Conservation (phyloP, 2,329 filamentous ascomycete genomes). For the Aspergillaceae sp. region DNA sequence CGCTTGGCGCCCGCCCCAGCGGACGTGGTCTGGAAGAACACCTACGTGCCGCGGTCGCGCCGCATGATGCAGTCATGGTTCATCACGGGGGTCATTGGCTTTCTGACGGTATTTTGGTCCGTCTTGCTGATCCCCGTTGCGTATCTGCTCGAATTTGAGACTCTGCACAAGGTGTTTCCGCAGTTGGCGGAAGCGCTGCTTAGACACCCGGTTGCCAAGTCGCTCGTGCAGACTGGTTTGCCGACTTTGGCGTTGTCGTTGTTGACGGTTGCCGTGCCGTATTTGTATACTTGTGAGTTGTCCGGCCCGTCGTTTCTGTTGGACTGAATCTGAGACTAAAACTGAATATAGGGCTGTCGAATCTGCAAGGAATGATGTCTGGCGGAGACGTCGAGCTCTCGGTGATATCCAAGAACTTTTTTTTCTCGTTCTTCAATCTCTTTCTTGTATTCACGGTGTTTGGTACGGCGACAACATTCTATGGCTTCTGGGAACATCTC, state of each 20-base stretch:
- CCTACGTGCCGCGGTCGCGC: slow-evolving; percentile 65
- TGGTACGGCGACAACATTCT: slow-evolving; percentile 68
- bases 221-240: slow-evolving; percentile 76
- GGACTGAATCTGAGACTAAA: no score
- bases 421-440: slow-evolving; percentile 98
- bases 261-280: slow-evolving; percentile 82
- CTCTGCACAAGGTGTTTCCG: slow-evolving; percentile 65
- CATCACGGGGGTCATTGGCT: slow-evolving; percentile 71
- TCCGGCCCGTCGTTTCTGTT: slow-evolving; percentile 1
- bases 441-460: slow-evolving; percentile 91
- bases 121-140: slow-evolving; percentile 72
- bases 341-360: slow-evolving; percentile 56
- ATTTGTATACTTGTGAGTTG: slow-evolving; percentile 73
- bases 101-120: slow-evolving; percentile 84
- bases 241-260: slow-evolving; percentile 79
- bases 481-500: slow-evolving; percentile 54
- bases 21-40: slow-evolving; percentile 93
- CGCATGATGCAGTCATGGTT: slow-evolving; percentile 73
- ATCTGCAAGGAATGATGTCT: slow-evolving; percentile 88
- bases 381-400: slow-evolving; percentile 91
- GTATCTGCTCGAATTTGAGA: slow-evolving; percentile 69
- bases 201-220: slow-evolving; percentile 59
- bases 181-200: slow-evolving; percentile 59
- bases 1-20: slow-evolving; percentile 79
- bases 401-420: slow-evolving; percentile 96